Base-by-base conservation (phyloP, 2,329 filamentous ascomycete genomes). In the Pseudohalonectria lignicola region DNA sequence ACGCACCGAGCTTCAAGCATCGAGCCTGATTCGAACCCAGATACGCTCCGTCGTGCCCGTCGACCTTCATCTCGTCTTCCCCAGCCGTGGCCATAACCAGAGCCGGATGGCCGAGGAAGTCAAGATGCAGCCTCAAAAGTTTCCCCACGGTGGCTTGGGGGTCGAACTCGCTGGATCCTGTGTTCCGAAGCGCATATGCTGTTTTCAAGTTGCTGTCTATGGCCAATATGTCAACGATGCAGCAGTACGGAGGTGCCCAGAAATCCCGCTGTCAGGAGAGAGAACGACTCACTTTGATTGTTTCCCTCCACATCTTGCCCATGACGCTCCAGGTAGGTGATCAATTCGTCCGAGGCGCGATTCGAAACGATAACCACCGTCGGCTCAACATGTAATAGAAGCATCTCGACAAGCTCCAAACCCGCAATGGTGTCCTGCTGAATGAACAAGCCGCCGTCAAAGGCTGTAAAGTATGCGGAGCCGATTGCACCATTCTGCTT, bases 391-490 rank as follows among this genome's bases (percentile, higher is more conserved):
- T 76, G 66, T 9, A 71, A 48, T 31, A 79, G 53, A 16, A 79
- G 58, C 4, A 70, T 76, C 43, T 84, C 76, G n/a, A 82, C 62
- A 11, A 80, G 62, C 26, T 85, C 78, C n/a, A 75, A 54, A n/a
- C 76, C 78, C 4, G 79, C 81, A 46, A 76, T 66, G 13, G 74
- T 69, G 47, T 95, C 88, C 52, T 90, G 79, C 53, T 93, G 78
- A 31, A 94, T 67, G 41, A 74, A 81, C 4, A 95, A 58, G 26
- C 69, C 76, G 49, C 84, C 79, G 29, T 86, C 76, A 19, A 69
- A 62, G 5, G 79, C 77, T 34, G 80, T 65, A 53, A 90, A 94
- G 53, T 90, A 94, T 33, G 85, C 81, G 55, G 87, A 95, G 1
- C 90, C 90, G 15, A 94, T 67, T 0, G 71, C 78, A 1, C 74